Base-by-base conservation (phyloP, 805 yeast species). In the Novakomyces olei region DNA sequence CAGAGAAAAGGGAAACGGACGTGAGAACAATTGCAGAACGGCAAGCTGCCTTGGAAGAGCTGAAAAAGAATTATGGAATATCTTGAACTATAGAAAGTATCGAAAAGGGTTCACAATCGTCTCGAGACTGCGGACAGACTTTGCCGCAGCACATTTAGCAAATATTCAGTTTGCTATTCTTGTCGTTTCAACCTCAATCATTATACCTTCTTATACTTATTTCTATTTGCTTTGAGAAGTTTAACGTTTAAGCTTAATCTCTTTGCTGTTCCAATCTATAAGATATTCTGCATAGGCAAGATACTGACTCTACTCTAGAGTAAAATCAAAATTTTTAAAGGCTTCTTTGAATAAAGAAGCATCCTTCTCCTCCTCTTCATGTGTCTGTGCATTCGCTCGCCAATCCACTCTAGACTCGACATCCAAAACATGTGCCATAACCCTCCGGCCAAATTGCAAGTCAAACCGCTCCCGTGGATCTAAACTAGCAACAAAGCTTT, bases 381-480 rank as follows among this genome's bases (percentile, higher is more conserved):
- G 54, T 0, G 73, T 52, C 48, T 80, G 91, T 30, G 55, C 52
- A 44, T 94, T 80, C 33, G 67, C 65, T 36, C 72, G 73, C 95
- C 94, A 81, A 36, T 68, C 69, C 39, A 81, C 58, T 17, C 54
- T 39, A 33, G 69, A 70, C 2, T 74, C 72, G 10, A 65, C 55
- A 28, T 61, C 67, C 32, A 81, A 46, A 2, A 72, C 50, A 39
- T 60, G 59, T 0, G 93, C 83, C 19, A 78, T 44, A 1, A 76
- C 81, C 44, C 80, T 62, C 47, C 95, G 59, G 1, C 92, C 92
- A 44, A 83, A 77, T 42, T 78, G 92, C 9, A 79, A 51, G 48
- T 83, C 94, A 5, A 80, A 52, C 8, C 60, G 41, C 33, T 33
- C 32, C 16, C 33, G 27, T 15, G 33, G 23, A 4, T 30, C 15